Conservation (phyloP, 2,329 filamentous ascomycete species). For the Whalleya microplaca region DNA sequence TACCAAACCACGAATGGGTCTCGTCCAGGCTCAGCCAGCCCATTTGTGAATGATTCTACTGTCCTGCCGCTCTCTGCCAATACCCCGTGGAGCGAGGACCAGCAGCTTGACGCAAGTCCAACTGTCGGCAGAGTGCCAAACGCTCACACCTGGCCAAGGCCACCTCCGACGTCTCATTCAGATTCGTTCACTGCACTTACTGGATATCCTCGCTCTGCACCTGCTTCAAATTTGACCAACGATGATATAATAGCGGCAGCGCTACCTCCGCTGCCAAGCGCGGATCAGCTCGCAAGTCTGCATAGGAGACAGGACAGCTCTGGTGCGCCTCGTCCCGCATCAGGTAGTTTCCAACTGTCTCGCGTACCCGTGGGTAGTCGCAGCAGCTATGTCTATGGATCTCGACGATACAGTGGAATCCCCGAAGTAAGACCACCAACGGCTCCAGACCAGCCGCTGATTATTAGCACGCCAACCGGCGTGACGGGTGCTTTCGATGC, state of each 20-base stretch:
- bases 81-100: slow-evolving; percentile 10
- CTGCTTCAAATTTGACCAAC: slow-evolving; percentile 37
- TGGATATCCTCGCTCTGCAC: slow-evolving; percentile 48
- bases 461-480: slow-evolving; percentile 63
- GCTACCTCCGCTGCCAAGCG: slow-evolving; percentile 44
- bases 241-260: slow-evolving; percentile 40
- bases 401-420: slow-evolving; percentile 28
- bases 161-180: slow-evolving; percentile 30
- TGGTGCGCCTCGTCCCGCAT: slow-evolving; percentile 46
- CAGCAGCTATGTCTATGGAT: slow-evolving; percentile 27
- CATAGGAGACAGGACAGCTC: slow-evolving; percentile 42
- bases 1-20: slow-evolving; percentile 19
- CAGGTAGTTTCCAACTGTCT: slow-evolving; percentile 47
- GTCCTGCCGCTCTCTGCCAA: slow-evolving; percentile 14
- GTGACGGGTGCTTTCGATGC: slow-evolving; percentile 57
- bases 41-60: slow-evolving; percentile 20
- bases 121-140: slow-evolving; percentile 36
- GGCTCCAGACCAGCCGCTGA: slow-evolving; percentile 56
- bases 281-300: slow-evolving; percentile 45
- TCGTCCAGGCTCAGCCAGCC: slow-evolving; percentile 16
- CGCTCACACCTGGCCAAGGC: slow-evolving; percentile 53
- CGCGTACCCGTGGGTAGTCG: slow-evolving; percentile 45
- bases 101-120: slow-evolving; percentile 16
- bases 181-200: slow-evolving; percentile 28
- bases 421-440: slow-evolving; percentile 30